These are phyloP conservation scores for Pyrenochaeta sp. DNA, from an alignment of 2,329 filamentous ascomycete species.

Conservation along the genomic window DNA sequence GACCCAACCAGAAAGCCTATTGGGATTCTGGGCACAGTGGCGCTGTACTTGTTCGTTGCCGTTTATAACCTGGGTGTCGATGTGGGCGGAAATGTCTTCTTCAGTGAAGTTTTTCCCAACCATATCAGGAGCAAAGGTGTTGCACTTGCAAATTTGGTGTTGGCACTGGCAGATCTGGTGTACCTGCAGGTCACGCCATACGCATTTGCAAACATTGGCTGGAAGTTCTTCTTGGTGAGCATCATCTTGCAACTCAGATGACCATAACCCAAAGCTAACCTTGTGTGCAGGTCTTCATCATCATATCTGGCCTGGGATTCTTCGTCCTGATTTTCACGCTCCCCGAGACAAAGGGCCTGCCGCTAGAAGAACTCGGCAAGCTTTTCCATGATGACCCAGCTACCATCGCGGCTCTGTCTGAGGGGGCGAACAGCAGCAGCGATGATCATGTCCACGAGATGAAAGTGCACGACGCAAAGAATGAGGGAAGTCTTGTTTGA, in stretches of 20 bases:
- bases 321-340: constrained; percentile 9
- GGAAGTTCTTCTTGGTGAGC: constrained; percentile 43
- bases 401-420: too few relatives aligned
- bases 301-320: constrained; percentile 3
- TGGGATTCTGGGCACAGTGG: neutral
- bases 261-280: neutral
- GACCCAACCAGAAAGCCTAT: neutral
- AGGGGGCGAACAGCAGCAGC: too few relatives aligned
- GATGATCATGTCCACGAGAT: too few relatives aligned
- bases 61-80: constrained; percentile 34
- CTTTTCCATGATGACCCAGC: constrained; percentile 33
- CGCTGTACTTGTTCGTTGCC: constrained; percentile 32
- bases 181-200: constrained; percentile 40
- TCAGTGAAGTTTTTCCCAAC: constrained; percentile 28
- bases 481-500: too few relatives aligned
- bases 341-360: constrained; percentile 42
- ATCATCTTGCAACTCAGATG: constrained; percentile 16
- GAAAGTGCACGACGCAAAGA: too few relatives aligned
- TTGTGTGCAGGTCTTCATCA: constrained; percentile 24
- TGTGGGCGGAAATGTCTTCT: constrained; percentile 30
- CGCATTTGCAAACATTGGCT: constrained; percentile 43
- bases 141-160: constrained; percentile 27
- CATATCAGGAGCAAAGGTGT: constrained; percentile 37
- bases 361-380: constrained; percentile 42
- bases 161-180: constrained; percentile 50